Percentiles rank a stretch among this genome's conserved stretches.
phyloP scores from a whole-genome alignment of 148 eudicot species.

The Rheum nobile region DNA sequence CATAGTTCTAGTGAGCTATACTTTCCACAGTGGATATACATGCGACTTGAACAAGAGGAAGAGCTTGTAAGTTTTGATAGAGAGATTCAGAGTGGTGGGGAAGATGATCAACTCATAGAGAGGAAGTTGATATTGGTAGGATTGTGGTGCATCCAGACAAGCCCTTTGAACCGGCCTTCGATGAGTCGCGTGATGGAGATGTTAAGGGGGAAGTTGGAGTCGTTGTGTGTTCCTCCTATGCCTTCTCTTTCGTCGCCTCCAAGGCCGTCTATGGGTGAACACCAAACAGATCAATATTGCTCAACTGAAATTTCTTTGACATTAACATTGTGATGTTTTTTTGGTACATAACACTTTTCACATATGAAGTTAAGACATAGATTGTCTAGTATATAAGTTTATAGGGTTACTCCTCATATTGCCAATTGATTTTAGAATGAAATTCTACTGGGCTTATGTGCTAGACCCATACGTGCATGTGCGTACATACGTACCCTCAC shows the following conservation, averaged over 20 bases:
- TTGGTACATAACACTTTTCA: background rate
- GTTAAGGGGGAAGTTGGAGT: background rate
- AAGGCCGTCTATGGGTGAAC: background rate
- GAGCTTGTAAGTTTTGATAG: background rate
- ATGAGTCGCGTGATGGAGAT: background rate
- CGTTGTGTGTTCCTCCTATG: background rate
- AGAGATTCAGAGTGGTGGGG: too few species aligned
- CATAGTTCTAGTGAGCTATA: background rate
- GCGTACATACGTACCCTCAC: too few species aligned
- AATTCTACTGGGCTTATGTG: too few species aligned
- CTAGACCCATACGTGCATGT: too few species aligned
- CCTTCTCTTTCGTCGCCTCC: background rate
- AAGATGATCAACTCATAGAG: background rate
- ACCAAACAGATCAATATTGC: background rate
- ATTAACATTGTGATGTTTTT: background rate
- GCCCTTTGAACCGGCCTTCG: background rate
- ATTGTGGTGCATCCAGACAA: background rate
- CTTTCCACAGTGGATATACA: slow-evolving; percentile 50
- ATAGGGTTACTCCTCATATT: too few species aligned
- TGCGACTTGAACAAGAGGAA: background rate
- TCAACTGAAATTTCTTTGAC: background rate
- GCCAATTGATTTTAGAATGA: too few species aligned
- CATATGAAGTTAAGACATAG: too few species aligned
- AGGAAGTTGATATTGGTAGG: background rate
- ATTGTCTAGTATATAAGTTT: too few species aligned